phyloP scores from a whole-genome alignment of 345 rosid species.

The Cardiospermum halicacabum region DNA sequence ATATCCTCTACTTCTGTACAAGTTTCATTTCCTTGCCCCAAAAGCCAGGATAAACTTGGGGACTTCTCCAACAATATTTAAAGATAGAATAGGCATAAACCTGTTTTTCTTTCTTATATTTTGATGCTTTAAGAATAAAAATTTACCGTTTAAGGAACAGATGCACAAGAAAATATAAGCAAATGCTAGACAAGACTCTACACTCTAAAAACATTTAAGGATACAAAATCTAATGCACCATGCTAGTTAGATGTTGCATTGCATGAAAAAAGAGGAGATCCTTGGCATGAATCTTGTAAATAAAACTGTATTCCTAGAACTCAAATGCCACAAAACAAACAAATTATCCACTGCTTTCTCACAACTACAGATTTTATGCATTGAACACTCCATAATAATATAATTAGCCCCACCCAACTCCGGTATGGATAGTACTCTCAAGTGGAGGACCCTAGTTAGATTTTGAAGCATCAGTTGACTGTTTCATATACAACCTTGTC shows the following conservation, averaged over 20 bases:
- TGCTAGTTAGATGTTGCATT: background rate
- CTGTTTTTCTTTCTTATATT: conserved; percentile 39
- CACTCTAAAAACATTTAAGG: background rate
- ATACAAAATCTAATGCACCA: background rate
- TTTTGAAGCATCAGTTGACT: background rate
- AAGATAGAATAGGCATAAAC: conserved; percentile 75
- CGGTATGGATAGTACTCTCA: no score
- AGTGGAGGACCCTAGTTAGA: background rate
- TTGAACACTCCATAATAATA: background rate
- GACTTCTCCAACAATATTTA: conserved; percentile 60
- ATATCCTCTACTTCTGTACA: conserved; percentile 30
- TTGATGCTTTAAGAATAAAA: conserved; percentile 4
- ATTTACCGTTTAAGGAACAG: background rate
- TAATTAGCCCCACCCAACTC: no score
- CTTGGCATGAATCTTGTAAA: background rate
- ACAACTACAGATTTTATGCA: background rate
- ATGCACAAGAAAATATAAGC: background rate
- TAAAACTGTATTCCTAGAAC: background rate
- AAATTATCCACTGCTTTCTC: background rate
- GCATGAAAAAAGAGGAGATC: background rate
- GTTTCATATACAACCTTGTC: background rate
- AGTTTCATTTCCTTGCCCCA: conserved; percentile 36
- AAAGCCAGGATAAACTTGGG: conserved; percentile 27
- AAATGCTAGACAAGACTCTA: background rate
- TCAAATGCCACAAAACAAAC: background rate